Evolutionary conservation across 225 moss, liverwort and hornwort genomes (phyloP), one percentile per base, ranked within the genome.

Genomic region (Pseudisothecium myosuroides): DNA sequence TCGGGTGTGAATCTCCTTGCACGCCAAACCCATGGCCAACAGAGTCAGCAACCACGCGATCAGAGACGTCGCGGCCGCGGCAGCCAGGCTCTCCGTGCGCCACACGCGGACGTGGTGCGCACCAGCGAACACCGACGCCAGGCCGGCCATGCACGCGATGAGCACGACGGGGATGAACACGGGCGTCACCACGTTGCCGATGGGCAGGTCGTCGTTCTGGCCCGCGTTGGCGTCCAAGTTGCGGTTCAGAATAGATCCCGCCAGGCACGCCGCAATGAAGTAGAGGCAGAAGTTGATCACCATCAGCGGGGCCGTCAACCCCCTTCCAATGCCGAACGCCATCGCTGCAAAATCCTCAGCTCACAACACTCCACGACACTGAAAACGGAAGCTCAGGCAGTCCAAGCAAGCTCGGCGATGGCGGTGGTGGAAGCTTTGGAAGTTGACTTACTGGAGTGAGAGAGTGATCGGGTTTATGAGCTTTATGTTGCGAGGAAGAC

Each of bases 1-100:
- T 3, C 91, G 88, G 19, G 88, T 90, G 85, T 90, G 93, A 34
- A 91, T 91, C 91, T 91, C 76, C 88, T 91, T 91, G 86, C 76
- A 76, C 0, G 91, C 91, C 59, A 91, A 4, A 4, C 91, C 93
- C 93, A 93, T 91, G 6, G 93, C 93, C 36, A 93, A 26, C 20
- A 93, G 73, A 6, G 93, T 91, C 72, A 72, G 17, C 72, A 72
- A 72, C 72, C 72, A 72, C 43, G 72, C 72, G 28, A 72, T 72
- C 72, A 72, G 45, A 43, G 72, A 72, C 17, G 72, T 72, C 28
- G 72, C 72, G 28, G 72, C 72, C 9, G 72, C 72, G 17, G 72
- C 72, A 9, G 72, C 72, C 3, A 72, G 10, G 45, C 72, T 72
- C 72, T 72, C 72, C 72, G 72, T 72, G 45, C 72, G 72, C 72